phyloP scores from a whole-genome alignment of 2,329 filamentous ascomycete genomes.

The Monilinia vaccinii-corymbosi region DNA sequence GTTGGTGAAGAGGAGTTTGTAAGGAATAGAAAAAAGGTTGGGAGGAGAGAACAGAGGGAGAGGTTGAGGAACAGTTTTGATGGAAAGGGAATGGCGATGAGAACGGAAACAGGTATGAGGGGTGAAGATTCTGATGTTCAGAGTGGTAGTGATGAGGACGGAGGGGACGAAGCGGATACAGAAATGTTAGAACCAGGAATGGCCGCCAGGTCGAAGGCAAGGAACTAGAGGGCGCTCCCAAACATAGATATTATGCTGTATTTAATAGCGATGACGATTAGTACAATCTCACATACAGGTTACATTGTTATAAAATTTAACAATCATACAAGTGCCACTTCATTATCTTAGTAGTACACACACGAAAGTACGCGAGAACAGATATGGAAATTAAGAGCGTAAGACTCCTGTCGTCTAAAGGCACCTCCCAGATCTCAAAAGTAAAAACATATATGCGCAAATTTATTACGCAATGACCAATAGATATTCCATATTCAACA shows the following conservation, averaged over 20 bases:
- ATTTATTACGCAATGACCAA: slow-evolving; percentile 3
- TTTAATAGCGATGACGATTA: slow-evolving; percentile 9
- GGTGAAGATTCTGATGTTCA: neutral
- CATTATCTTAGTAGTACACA: slow-evolving; percentile 10
- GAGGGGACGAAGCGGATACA: neutral
- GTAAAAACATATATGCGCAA: slow-evolving; percentile 1
- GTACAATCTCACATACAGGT: neutral
- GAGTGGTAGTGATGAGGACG: slow-evolving; percentile 7
- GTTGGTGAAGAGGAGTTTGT: slow-evolving; percentile 20
- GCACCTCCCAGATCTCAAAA: neutral
- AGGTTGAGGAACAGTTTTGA: neutral
- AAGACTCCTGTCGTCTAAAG: slow-evolving; percentile 1
- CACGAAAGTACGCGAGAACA: neutral
- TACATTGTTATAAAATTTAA: neutral
- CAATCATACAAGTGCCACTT: neutral
- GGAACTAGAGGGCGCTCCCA: neutral
- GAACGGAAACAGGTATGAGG: neutral
- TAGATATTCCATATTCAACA: slow-evolving; percentile 23
- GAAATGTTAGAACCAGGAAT: neutral
- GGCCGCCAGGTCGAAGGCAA: neutral
- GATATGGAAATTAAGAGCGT: neutral
- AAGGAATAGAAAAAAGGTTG: slow-evolving; percentile 15
- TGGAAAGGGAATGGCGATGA: neutral
- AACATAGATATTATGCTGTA: slow-evolving; percentile 4
- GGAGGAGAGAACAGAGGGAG: slow-evolving; percentile 12